Base-by-base conservation (phyloP, 768 basidiomycete species). In the Hypsizygus marmoreus region DNA sequence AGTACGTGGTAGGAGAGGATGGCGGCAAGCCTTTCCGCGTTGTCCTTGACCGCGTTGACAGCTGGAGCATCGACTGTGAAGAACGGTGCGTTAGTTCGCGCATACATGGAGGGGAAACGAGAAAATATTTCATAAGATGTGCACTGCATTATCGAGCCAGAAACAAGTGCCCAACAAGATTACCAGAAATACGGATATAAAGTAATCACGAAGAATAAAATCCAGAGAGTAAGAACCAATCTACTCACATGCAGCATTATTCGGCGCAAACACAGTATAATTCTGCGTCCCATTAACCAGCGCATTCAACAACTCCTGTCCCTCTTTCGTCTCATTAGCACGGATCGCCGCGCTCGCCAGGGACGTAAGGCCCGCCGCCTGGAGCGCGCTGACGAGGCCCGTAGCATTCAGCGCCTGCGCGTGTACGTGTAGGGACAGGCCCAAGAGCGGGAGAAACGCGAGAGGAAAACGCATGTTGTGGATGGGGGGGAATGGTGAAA, bases 1-100 rank as follows among this genome's bases (percentile, higher is more conserved):
- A 59, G 47, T 25, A 57, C 46, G 31, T 59, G 58, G 16, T 59
- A 59, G 16, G 55, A 45, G 33, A 59, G 47, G 22, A 56, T 42
- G 19, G 39, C 34, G 16, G 53, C 50, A 17, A 56, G 41, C n/a
- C 20, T 34, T 1, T 30, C 22, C 4, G 48, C 23, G 20, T 54
- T 42, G 17, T 45, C 31, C 22, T 39, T 9, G 22, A 50, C 25
- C 1, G 22, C 35, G 2, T 34, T 23, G 8, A 47, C 30, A 34
- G 7, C 35, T 2, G 52, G 52, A 5, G 39, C 49, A 35, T 54
- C 44, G 24, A 59, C 58, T 59, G 17, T 16, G 6, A 14, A 34
- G 34, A 30, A 39, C 2, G 10, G 29, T 24, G 7, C 28, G 24
- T 38, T 2, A 13, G 17, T 13, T 11, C 22, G 22, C 33, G 35